Conservation (phyloP, 2,329 filamentous ascomycete species). For the Hypoxylon sp. region DNA sequence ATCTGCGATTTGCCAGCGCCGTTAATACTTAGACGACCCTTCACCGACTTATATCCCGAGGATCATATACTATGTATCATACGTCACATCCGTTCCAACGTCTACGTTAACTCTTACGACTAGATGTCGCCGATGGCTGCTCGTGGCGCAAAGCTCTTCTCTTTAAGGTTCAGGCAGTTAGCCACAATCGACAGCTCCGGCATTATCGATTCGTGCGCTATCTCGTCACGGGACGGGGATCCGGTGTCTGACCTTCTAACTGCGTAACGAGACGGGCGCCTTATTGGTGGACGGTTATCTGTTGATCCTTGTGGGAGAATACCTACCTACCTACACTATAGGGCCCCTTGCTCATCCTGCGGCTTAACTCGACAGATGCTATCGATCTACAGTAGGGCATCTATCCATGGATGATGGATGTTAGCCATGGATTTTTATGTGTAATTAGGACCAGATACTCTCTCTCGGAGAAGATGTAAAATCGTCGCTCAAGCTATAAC, state of each 20-base stretch:
- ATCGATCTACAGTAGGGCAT: slow-evolving; percentile 27
- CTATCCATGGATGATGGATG: slow-evolving; percentile 22
- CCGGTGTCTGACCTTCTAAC: slow-evolving; percentile 31
- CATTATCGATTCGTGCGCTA: slow-evolving; percentile 32
- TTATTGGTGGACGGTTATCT: slow-evolving; percentile 34
- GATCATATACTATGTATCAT: slow-evolving; percentile 2
- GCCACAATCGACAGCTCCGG: slow-evolving; percentile 1
- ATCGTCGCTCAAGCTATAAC: background rate
- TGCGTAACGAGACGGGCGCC: slow-evolving; percentile 22
- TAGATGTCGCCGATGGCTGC: slow-evolving; percentile 1
- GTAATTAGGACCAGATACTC: no score
- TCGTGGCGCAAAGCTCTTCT: slow-evolving; percentile 4
- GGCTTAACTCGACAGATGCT: slow-evolving; percentile 24
- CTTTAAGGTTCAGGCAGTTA: background rate
- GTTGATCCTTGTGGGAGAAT: slow-evolving; percentile 31
- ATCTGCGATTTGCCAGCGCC: slow-evolving; percentile 29
- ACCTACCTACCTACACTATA: no score
- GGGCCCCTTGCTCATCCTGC: slow-evolving; percentile 28
- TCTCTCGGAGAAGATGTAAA: background rate
- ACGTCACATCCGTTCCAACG: slow-evolving; percentile 12
- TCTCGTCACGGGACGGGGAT: slow-evolving; percentile 33
- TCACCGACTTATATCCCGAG: slow-evolving; percentile 22
- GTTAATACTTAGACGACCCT: background rate
- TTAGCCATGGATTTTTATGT: no score
- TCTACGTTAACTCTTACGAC: background rate